phyloP scores from a whole-genome alignment of 176 grass and related monocot species.

The Paspalum notatum region DNA sequence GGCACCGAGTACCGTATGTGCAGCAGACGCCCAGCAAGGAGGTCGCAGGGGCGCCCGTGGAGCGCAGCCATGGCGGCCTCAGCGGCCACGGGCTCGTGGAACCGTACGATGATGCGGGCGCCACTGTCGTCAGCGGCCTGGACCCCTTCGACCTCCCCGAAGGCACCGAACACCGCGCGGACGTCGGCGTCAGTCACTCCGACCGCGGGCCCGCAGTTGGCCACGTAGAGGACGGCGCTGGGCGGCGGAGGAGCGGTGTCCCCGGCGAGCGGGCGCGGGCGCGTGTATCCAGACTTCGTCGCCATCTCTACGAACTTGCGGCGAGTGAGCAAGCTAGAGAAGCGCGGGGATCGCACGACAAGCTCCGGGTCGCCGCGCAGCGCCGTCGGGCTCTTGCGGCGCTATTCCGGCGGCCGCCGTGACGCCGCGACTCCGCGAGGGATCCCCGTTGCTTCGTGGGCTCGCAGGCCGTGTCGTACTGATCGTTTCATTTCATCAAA shows the following conservation, averaged over 20 bases:
- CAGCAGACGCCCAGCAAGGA: conserved; percentile 57
- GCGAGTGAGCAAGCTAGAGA: background rate
- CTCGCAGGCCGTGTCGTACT: no score
- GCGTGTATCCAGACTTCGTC: conserved; percentile 53
- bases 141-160: conserved; percentile 65
- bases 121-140: conserved; percentile 69
- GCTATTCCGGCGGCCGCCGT: background rate
- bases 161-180: conserved; percentile 54
- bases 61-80: conserved; percentile 65
- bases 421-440: background rate
- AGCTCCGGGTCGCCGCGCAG: background rate
- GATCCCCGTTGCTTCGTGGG: no score
- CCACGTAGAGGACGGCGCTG: conserved; percentile 69
- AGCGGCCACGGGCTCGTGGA: conserved; percentile 57
- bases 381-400: background rate
- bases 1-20: conserved; percentile 74
- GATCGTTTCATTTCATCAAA: no score
- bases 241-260: background rate
- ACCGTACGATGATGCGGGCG: conserved; percentile 73
- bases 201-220: conserved; percentile 86
- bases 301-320: conserved; percentile 32
- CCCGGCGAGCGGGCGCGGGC: conserved; percentile 28
- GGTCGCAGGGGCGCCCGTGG: conserved; percentile 56
- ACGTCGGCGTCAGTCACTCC: conserved; percentile 65
- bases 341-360: background rate